phyloP scores from a whole-genome alignment of 2,329 filamentous ascomycete genomes.

The Hansfordia pulvinata region DNA sequence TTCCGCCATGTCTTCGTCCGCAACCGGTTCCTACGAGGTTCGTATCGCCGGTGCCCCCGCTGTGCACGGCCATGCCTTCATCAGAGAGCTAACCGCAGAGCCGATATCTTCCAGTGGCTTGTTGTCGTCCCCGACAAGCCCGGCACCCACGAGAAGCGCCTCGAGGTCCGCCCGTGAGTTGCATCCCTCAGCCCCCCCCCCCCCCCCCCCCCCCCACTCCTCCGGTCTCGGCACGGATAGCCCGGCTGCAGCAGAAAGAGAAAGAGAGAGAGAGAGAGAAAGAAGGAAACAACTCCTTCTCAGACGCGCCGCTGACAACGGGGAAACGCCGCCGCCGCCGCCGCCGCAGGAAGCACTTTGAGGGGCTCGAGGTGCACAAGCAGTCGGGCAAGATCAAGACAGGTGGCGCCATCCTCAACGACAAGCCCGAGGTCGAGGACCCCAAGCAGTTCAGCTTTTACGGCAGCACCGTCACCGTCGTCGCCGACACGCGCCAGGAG shows the following conservation, averaged over 20 bases:
- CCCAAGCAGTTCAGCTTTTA: conserved; percentile 51
- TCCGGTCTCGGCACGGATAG: too few relatives aligned
- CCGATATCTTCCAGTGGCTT: conserved; percentile 47
- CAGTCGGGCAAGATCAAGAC: conserved; percentile 46
- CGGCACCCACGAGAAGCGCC: conserved; percentile 42
- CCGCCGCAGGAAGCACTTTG: conserved; percentile 33
- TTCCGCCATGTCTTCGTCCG: too few relatives aligned
- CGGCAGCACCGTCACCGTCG: conserved; percentile 56
- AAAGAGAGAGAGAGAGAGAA: too few relatives aligned
- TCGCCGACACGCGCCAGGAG: conserved; percentile 56
- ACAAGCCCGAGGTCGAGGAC: conserved; percentile 48
- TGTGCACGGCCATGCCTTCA: too few relatives aligned
- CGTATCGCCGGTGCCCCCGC: too few relatives aligned
- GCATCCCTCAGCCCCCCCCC: neutral
- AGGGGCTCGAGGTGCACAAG: conserved; percentile 33
- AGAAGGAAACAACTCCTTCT: too few relatives aligned
- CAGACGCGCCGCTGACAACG: too few relatives aligned
- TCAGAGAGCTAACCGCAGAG: too few relatives aligned
- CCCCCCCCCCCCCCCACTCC: neutral
- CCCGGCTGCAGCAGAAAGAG: too few relatives aligned
- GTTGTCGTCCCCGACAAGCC: conserved; percentile 56
- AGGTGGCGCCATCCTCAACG: conserved; percentile 56
- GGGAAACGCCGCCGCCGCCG: neutral
- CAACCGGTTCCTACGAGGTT: too few relatives aligned
- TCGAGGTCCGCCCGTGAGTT: conserved; percentile 44